Evolutionary conservation across 805 yeast species (phyloP).

Genomic region (Ogataea thermomethanolica): DNA sequence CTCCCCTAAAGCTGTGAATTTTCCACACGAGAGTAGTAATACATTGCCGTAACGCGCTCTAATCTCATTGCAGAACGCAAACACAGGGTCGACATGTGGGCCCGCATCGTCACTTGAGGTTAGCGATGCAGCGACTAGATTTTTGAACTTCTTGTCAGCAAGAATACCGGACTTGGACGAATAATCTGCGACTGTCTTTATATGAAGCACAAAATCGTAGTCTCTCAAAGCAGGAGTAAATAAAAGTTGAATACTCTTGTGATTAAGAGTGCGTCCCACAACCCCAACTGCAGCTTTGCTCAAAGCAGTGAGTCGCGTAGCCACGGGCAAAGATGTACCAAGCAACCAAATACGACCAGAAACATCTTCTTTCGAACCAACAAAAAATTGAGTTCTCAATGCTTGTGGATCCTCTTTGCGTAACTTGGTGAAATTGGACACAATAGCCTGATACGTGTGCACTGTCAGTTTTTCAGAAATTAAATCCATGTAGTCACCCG

Average conservation of each 20-base stretch:
- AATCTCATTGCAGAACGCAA: conserved; percentile 57
- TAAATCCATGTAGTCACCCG: conserved; percentile 35
- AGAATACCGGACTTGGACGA: conserved; percentile 53
- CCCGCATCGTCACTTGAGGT: conserved; percentile 39
- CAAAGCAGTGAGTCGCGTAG: conserved; percentile 83
- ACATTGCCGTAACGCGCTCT: conserved; percentile 60
- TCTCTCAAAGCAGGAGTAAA: conserved; percentile 83
- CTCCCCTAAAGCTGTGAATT: conserved; percentile 50
- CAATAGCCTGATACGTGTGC: conserved; percentile 58
- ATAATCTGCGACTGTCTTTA: conserved; percentile 40
- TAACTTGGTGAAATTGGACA: conserved; percentile 59
- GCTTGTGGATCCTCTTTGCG: conserved; percentile 82
- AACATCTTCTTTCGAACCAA: conserved; percentile 81
- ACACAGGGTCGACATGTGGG: conserved; percentile 52
- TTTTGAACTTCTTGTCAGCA: conserved; percentile 55
- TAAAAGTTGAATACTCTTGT: conserved; percentile 46
- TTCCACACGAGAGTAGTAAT: conserved; percentile 64
- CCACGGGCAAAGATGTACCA: conserved; percentile 60
- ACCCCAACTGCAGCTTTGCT: conserved; percentile 69
- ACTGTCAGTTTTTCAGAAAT: conserved; percentile 61
- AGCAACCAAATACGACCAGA: conserved; percentile 75
- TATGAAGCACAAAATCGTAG: conserved; percentile 72
- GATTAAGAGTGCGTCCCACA: conserved; percentile 32
- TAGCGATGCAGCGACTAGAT: conserved; percentile 42
- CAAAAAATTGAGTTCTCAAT: conserved; percentile 70